Base-by-base conservation (phyloP, 495 filamentous ascomycete species). In the Penicillium longicatenatum region DNA sequence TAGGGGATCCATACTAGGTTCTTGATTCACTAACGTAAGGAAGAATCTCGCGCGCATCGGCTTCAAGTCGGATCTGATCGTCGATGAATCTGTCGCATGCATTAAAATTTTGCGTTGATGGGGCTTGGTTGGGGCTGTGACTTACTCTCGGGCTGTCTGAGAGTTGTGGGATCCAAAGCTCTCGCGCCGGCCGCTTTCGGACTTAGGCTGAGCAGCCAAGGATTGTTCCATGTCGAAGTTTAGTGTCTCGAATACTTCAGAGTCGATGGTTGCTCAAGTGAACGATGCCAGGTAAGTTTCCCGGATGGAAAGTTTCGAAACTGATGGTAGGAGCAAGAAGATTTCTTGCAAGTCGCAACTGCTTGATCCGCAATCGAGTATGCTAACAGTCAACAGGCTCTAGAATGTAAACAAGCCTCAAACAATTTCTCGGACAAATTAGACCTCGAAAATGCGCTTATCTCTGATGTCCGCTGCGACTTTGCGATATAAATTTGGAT, bases 1-100 rank as follows among this genome's bases (percentile, higher is more conserved):
- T 60, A 37, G 14, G 31, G 20, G 35, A 47, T 64, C 17, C 17
- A 44, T 59, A 48, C 10, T 64, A 41, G 30, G 53, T 46, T 60
- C 35, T 42, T 50, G 24, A 41, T 17, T 16, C 21, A 58, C 80
- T 67, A 70, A 93, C 90, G 74, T 96, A 99, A 60, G 95, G 95
- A 29, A 99, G 83, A 58, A 87, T 85, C 77, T 98, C 93, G 51
- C 94, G 91, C 39, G 94, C 94, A 74, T 99, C 94, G 20, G 87
- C 88, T 75, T 99, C 94, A 53, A 99, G 86, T 52, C 86, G 85
- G 57, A 96, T 88, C 65, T 99, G 94, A 53, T 84, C 87, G 60
- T 89, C 84, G 65, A 98, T 93, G 71, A 92, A 98, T 42, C 90
- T 93, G 55, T 6, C 14, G 19, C 30, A 51, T 7, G 30, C 19